Base-by-base conservation (phyloP, 2,329 filamentous ascomycete species). In the Hymenoscyphus fructigenus region DNA sequence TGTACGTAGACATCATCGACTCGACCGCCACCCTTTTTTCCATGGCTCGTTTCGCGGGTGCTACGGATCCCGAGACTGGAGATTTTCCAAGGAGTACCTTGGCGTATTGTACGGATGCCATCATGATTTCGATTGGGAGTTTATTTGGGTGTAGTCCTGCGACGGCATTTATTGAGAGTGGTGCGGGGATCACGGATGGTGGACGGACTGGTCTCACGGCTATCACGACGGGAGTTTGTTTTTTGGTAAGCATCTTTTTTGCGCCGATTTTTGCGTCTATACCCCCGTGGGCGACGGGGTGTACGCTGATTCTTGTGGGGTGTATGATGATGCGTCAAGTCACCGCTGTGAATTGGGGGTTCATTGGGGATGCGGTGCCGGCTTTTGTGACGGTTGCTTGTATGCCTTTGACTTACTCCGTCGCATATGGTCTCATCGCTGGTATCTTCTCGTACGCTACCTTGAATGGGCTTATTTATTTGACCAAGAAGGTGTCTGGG, bases 21-120 rank as follows among this genome's bases (percentile, higher is more conserved):
- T 88, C 88, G 72, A 92, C 90, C 0, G 90, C 89, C 53, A 92
- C 90, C 0, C 79, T 92, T 44, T 92, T 92, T 78, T 90, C 89
- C n/a, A 92, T 93, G 90, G 90, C 90, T 1, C 87, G 88, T 26
- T 92, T 92, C 78, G 88, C 85, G 67, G 86, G 87, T 32, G 84
- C 85, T 56, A 85, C 90, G 69, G 83, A 88, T 73, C 77, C 83
- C 69, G 82, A 85, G 57, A 86, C 89, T 1, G 87, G 88, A n/a
- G 92, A 96, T 75, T 97, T 97, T 68, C 91, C 93, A 61, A 88
- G 92, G 50, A 93, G 91, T 1, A 92, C 92, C 0, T 79, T 94
- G 36, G 93, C 93, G 1, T 93, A 92, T 76, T 89, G 85, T 70
- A 86, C 85, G 3, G 90, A 93, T 69, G 89, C 90, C 0, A 77